Percentiles rank a stretch among this genome's conserved stretches.
phyloP scores from a whole-genome alignment of 306 rosid species.

The Begonia loranthoides region DNA sequence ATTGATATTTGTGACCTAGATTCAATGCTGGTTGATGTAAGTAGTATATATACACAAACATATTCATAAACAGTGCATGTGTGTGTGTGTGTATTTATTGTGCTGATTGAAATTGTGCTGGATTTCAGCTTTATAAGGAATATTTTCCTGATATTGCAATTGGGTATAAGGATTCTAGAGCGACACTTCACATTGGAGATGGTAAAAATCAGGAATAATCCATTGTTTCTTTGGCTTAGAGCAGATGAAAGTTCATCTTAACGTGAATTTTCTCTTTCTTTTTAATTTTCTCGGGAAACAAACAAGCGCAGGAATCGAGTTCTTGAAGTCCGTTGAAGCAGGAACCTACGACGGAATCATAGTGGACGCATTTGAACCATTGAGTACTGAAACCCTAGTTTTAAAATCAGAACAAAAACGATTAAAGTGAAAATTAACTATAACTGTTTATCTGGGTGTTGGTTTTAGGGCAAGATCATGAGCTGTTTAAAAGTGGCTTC shows the following conservation, averaged over 20 bases:
- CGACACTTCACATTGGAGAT: conserved; percentile 40
- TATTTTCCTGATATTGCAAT: conserved; percentile 53
- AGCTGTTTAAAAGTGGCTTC: conserved; percentile 28
- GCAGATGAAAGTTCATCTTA: neutral
- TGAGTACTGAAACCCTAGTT: conserved; percentile 16
- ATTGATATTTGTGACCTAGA: conserved; percentile 67
- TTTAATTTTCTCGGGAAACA: neutral
- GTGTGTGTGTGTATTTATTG: no score
- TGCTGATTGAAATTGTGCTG: no score
- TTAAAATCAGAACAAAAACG: neutral
- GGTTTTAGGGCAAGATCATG: conserved; percentile 33
- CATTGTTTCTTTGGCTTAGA: neutral
- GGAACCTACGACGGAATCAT: conserved; percentile 56
- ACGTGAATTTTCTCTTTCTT: neutral
- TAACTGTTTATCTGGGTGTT: neutral
- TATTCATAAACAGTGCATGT: no score
- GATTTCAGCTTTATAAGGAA: conserved; percentile 40
- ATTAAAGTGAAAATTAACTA: neutral
- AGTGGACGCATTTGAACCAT: conserved; percentile 55
- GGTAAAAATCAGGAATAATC: conserved; percentile 13
- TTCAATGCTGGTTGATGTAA: conserved; percentile 54
- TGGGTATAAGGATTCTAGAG: conserved; percentile 55
- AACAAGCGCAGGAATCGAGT: conserved; percentile 23
- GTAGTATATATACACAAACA: neutral
- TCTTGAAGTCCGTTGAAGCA: conserved; percentile 25